Conservation (phyloP, 139 green algal species). For the Chlamydomonas eustigma region DNA sequence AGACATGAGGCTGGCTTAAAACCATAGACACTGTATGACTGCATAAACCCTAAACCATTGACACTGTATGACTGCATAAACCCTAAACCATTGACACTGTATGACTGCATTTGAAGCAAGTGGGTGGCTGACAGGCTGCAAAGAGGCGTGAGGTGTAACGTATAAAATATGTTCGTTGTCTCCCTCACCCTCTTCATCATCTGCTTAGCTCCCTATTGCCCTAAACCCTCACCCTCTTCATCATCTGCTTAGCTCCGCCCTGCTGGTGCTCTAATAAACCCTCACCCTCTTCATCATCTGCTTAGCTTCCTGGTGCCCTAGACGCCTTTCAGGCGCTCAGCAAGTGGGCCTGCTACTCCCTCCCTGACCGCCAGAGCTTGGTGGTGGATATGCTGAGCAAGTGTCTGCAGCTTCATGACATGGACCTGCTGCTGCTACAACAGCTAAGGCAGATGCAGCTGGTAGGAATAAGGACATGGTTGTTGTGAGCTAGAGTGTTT, state of each 20-base stretch:
- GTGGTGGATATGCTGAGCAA: background rate
- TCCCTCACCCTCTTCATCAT: background rate
- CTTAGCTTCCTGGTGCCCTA: background rate
- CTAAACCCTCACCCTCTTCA: background rate
- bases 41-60: too few species aligned
- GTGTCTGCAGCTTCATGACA: background rate
- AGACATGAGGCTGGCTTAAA: too few species aligned
- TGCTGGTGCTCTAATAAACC: background rate
- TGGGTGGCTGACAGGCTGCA: too few species aligned
- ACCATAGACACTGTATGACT: too few species aligned
- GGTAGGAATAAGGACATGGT: too few species aligned
- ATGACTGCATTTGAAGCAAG: too few species aligned
- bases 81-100: too few species aligned
- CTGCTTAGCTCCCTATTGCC: background rate
- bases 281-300: background rate
- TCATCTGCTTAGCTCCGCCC: background rate
- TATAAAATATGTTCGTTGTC: too few species aligned
- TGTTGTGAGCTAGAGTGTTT: too few species aligned
- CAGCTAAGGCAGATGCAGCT: background rate
- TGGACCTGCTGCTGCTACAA: background rate
- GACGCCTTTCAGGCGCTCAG: background rate
- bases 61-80: too few species aligned
- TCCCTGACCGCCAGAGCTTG: background rate
- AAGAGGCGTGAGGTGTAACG: too few species aligned
- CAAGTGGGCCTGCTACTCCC: background rate